Conservation (phyloP, 2,329 filamentous ascomycete genomes). For the Cladophialophora carrionii region DNA sequence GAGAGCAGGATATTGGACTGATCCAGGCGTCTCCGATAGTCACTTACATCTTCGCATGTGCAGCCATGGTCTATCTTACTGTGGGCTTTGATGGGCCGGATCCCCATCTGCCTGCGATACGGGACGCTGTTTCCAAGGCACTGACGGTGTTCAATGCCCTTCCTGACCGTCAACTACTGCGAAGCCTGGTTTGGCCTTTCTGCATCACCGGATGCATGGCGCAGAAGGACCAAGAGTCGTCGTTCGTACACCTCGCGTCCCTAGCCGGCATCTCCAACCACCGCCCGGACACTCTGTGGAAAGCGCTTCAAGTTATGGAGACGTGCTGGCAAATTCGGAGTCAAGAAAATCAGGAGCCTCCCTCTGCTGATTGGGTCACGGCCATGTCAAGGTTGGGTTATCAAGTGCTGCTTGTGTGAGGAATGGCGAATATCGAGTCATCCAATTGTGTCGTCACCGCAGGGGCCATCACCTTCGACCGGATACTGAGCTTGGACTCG, state of each 20-base stretch:
- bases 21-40: not conserved
- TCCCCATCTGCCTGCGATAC: not conserved
- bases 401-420: not conserved
- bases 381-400: not conserved
- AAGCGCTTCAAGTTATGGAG: not conserved
- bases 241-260: constrained; percentile 2
- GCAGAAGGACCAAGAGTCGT: constrained; percentile 13
- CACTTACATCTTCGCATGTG: not conserved
- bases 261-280: not conserved
- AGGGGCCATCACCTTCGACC: no score
- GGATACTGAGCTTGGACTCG: not conserved
- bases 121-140: not conserved
- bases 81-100: not conserved
- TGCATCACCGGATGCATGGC: constrained; percentile 15
- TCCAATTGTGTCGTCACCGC: not conserved
- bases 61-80: not conserved
- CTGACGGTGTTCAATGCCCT: not conserved
- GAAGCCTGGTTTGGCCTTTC: constrained; percentile 9
- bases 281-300: not conserved
- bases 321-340: not conserved
- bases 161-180: constrained; percentile 4
- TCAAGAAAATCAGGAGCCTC: not conserved
- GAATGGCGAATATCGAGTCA: not conserved
- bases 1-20: not conserved
- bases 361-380: not conserved